Conservation (phyloP, 495 filamentous ascomycete genomes). For the Neurospora cerealis region DNA sequence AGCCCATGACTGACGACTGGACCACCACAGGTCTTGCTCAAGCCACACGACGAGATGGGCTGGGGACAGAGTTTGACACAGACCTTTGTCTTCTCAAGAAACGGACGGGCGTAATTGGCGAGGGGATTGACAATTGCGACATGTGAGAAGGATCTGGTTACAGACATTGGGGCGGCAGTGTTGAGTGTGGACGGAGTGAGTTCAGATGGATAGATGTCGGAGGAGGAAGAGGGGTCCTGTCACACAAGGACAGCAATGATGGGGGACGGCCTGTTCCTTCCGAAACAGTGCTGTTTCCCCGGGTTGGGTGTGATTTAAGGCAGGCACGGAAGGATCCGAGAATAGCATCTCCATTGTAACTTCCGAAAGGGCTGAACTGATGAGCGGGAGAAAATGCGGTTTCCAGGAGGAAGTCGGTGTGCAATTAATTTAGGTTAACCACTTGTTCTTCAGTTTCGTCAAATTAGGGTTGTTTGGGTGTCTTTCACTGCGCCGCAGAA, state of each 20-base stretch:
- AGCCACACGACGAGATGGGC: neutral
- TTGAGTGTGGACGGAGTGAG: too few species aligned
- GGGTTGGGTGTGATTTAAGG: neutral
- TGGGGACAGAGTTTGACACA: slow-evolving; percentile 1
- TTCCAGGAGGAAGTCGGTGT: neutral
- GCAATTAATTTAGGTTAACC: neutral
- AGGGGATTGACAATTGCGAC: slow-evolving; percentile 2
- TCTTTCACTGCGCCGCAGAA: neutral
- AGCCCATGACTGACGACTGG: neutral
- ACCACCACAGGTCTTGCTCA: neutral
- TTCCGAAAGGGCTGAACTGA: neutral
- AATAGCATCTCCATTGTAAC: neutral
- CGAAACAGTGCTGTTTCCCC: neutral
- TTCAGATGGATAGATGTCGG: neutral
- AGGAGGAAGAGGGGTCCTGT: neutral
- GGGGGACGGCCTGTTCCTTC: neutral
- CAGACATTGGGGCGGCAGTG: too few species aligned
- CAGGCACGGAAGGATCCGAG: neutral
- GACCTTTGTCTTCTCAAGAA: slow-evolving; percentile 2
- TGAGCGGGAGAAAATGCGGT: neutral
- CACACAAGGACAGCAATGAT: neutral
- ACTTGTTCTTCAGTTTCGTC: neutral
- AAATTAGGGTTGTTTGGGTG: neutral
- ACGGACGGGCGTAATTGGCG: neutral
- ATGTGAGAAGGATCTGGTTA: neutral